Evolutionary conservation across 495 filamentous ascomycete genomes (phyloP), one percentile per base, ranked within the genome.

Genomic region (Penicillium simplicissimum): DNA sequence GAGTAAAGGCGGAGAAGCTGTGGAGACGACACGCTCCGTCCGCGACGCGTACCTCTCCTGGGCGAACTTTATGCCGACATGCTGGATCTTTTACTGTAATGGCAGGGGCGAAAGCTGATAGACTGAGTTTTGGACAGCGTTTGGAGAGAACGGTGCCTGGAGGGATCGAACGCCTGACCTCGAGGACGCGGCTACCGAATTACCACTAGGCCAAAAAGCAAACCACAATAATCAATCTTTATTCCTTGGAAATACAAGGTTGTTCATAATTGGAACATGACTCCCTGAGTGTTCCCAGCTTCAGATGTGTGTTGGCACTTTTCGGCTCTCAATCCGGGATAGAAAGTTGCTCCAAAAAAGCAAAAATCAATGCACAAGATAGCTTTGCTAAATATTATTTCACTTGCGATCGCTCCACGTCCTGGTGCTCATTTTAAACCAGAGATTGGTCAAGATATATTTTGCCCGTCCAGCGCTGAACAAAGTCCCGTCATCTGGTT

Each of bases 291-390:
- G n/a, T 48, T 28, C 19, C 19, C 23, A 48, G 43, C 17, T 21
- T 48, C 43, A 48, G 43, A 48, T 48, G 1, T 48, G 17, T 48
- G 21, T 48, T 9, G 19, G 17, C 8, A 2, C 43, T 48, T 21
- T 2, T 9, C 43, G 43, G 19, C 23, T 48, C 43, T 48, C 4
- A 48, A 48, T 48, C 23, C 43, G n/a, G 17, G 23, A 48, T 48
- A 48, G 19, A 48, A 48, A 48, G 43, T 48, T 48, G 43, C 43
- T 48, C 43, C 43, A n/a, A 48, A 48, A 25, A 48, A 48, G 43
- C 17, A 48, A 48, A 38, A 28, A 8, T 48, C 8, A 14, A 48
- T 48, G 23, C 19, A 48, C 17, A 14, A 9, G 43, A 28, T 48
- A 9, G 43, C 43, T 48, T 48, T 48, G 43, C 43, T 21, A 48